These are phyloP conservation scores for Pharnaceum exiguum DNA, from an alignment of 148 eudicot genomes.

Conservation along the genomic window DNA sequence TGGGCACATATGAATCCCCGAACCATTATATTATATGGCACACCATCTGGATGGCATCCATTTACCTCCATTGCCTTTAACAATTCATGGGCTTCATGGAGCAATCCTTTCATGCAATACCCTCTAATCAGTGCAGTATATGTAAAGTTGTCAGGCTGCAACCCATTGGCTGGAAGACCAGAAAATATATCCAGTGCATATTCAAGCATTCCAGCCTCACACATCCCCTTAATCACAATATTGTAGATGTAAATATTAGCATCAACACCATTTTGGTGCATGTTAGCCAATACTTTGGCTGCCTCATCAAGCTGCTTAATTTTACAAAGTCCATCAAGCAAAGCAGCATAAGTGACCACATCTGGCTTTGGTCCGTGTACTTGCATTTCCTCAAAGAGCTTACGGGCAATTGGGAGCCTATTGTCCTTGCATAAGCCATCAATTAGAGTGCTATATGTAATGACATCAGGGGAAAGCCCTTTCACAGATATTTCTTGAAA, in stretches of 20 bases:
- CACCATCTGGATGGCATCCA: constrained; percentile 18
- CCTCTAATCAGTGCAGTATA: constrained; percentile 22
- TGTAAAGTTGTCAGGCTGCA: too few relatives aligned
- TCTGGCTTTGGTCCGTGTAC: constrained; percentile 10
- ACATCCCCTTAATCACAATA: constrained; percentile 8
- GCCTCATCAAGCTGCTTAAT: constrained; percentile 20
- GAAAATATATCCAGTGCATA: too few relatives aligned
- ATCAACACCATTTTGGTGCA: constrained; percentile 24
- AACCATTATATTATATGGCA: constrained; percentile 10
- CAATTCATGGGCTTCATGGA: constrained; percentile 13
- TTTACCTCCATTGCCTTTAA: constrained; percentile 21
- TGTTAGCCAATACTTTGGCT: constrained; percentile 5
- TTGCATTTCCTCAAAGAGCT: constrained; percentile 6
- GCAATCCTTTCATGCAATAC: constrained; percentile 9
- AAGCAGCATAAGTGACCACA: constrained; percentile 5
- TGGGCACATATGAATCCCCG: constrained; percentile 9
- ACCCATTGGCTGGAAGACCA: too few relatives aligned
- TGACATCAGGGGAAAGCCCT: background rate
- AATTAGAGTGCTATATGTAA: constrained; percentile 4
- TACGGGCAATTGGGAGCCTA: constrained; percentile 9
- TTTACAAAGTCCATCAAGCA: constrained; percentile 24
- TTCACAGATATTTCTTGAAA: background rate
- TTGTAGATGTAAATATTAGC: constrained; percentile 16
- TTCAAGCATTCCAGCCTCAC: too few relatives aligned
- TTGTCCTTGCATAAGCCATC: constrained; percentile 26